Percentiles rank a stretch among this genome's conserved stretches.
Conservation (phyloP, 2,329 filamentous ascomycete species). For the Leptographium lundbergii region DNA sequence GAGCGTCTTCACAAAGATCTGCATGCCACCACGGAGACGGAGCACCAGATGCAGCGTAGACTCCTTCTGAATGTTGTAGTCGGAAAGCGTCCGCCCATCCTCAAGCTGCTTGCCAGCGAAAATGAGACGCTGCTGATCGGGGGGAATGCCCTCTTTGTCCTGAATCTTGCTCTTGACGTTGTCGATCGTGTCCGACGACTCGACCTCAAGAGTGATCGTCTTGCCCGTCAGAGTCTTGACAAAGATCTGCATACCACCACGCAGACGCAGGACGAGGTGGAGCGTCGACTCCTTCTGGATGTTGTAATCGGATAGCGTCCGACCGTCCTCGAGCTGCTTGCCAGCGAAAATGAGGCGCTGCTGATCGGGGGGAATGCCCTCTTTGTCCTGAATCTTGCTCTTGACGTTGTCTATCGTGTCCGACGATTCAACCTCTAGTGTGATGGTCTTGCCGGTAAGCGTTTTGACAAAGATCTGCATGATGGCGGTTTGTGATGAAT, state of each 20-base stretch:
- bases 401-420: constrained; percentile 93
- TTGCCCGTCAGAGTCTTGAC: constrained; percentile 85
- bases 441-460: constrained; percentile 85
- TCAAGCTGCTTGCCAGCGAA: constrained; percentile 96
- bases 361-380: constrained; percentile 79
- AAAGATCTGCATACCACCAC: constrained; percentile 56
- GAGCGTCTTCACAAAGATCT: constrained; percentile 77
- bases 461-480: constrained; percentile 99
- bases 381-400: constrained; percentile 84
- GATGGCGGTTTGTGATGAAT: background rate
- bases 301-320: constrained; percentile 80
- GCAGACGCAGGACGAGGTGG: constrained; percentile 62
- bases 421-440: constrained; percentile 68
- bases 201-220: constrained; percentile 85
- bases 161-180: constrained; percentile 97
- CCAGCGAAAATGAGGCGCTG: constrained; percentile 79
- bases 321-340: constrained; percentile 36
- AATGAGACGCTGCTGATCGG: constrained; percentile 90
- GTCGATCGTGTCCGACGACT: constrained; percentile 84
- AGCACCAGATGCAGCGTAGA: constrained; percentile 76
- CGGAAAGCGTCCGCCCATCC: constrained; percentile 77
- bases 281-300: constrained; percentile 56
- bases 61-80: constrained; percentile 97
- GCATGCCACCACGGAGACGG: constrained; percentile 80
- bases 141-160: constrained; percentile 94